These are phyloP conservation scores for Xylaria digitata DNA, from an alignment of 2,329 filamentous ascomycete genomes.

Conservation along the genomic window DNA sequence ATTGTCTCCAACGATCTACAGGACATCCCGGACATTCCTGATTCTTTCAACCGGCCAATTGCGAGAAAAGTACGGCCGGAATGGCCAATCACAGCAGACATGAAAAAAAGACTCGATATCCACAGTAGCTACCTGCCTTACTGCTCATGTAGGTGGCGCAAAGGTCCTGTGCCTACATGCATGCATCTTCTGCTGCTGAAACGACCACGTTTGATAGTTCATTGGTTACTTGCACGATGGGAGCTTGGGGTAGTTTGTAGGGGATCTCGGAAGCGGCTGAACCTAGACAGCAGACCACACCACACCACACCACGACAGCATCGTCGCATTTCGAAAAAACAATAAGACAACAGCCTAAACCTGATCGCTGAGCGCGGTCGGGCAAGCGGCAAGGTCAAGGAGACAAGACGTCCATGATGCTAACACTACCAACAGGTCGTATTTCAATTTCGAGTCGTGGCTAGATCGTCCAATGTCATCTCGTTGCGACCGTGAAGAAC, in stretches of 20 bases:
- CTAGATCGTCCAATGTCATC: constrained; percentile 22
- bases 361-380: constrained; percentile 10
- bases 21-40: constrained; percentile 1
- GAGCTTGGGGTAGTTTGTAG: constrained; percentile 32
- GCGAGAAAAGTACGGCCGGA: constrained; percentile 19
- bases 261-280: constrained; percentile 35
- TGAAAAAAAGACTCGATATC: constrained; percentile 12
- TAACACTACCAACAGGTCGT: constrained; percentile 21
- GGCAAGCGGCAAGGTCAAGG: constrained; percentile 13
- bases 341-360: constrained; percentile 33
- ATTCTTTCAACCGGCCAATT: constrained; percentile 28
- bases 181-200: constrained; percentile 35
- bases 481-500: constrained; percentile 21
- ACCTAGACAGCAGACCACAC: constrained; percentile 9
- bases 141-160: background rate
- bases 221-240: constrained; percentile 26
- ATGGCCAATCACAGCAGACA: constrained; percentile 31
- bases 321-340: constrained; percentile 19
- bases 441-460: constrained; percentile 35
- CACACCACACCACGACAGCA: constrained; percentile 22
- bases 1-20: constrained; percentile 24
- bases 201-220: constrained; percentile 14
- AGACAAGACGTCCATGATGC: constrained; percentile 4
- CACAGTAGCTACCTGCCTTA: constrained; percentile 25
- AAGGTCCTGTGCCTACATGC: constrained; percentile 30